phyloP scores from a whole-genome alignment of 306 rosid genomes.

The Quercus cerris region DNA sequence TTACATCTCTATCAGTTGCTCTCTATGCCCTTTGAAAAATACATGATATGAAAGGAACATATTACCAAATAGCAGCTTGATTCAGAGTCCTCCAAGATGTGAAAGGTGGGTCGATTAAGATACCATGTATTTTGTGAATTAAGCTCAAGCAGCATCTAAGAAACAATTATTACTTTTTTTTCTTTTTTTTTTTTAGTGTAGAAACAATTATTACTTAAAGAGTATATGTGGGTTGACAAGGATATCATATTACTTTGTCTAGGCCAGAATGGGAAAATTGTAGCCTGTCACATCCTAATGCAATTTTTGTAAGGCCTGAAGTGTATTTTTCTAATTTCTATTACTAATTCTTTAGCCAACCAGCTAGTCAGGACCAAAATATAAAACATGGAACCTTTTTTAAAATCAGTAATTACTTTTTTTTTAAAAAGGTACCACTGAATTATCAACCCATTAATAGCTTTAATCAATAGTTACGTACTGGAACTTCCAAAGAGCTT shows the following conservation, averaged over 20 bases:
- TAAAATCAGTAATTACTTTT: too few species aligned
- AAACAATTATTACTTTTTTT: neutral
- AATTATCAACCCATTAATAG: too few species aligned
- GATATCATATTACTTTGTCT: neutral
- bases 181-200: too few species aligned
- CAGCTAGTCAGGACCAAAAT: too few species aligned
- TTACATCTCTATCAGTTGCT: slow-evolving; percentile 16
- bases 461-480: too few species aligned
- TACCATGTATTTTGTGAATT: neutral
- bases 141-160: neutral
- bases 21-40: slow-evolving; percentile 15
- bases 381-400: too few species aligned
- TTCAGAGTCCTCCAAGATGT: neutral
- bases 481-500: too few species aligned
- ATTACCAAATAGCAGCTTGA: slow-evolving; percentile 24
- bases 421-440: too few species aligned
- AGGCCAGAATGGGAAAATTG: neutral
- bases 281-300: neutral
- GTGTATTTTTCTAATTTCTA: too few species aligned
- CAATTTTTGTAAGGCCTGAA: neutral
- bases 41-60: slow-evolving; percentile 13
- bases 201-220: too few species aligned
- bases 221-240: neutral
- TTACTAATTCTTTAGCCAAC: too few species aligned
- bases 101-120: neutral